Evolutionary conservation across 1,284 basidiomycete species (phyloP).

Genomic region (Rhodotorula mucilaginosa): DNA sequence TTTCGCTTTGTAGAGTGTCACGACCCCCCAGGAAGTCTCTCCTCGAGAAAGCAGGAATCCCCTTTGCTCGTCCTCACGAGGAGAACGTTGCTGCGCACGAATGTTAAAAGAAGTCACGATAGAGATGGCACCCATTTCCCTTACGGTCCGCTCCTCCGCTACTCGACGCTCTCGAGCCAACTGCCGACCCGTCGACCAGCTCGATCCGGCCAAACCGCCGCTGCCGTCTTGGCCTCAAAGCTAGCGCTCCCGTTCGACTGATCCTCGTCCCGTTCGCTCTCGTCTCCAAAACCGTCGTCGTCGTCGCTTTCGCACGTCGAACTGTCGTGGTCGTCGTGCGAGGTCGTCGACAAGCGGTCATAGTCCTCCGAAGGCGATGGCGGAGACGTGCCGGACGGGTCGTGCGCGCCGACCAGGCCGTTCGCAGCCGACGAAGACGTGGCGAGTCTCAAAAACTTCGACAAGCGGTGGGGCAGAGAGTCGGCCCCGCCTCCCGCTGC

Average conservation of each 20-base stretch:
- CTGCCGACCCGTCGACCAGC: no score
- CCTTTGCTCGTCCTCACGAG: no score
- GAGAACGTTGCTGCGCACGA: no score
- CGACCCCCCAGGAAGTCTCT: neutral
- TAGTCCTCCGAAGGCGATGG: neutral
- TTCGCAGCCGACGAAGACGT: no score
- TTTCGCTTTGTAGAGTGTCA: neutral
- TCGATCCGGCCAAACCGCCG: no score
- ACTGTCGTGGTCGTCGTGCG: neutral
- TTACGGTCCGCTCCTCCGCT: neutral
- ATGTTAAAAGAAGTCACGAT: no score
- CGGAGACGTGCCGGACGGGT: neutral
- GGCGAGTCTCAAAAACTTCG: no score
- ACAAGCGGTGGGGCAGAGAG: no score
- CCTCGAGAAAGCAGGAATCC: neutral
- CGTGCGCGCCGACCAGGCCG: neutral
- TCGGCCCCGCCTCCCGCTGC: no score
- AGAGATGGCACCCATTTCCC: no score
- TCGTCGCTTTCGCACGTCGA: neutral
- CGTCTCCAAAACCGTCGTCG: neutral
- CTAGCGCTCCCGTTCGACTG: neutral
- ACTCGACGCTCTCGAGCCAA: slow-evolving; percentile 1
- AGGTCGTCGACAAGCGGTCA: neutral
- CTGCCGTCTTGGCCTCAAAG: no score
- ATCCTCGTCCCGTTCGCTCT: neutral